phyloP scores from a whole-genome alignment of 2,329 filamentous ascomycete species.

The Hypocreales sp. region DNA sequence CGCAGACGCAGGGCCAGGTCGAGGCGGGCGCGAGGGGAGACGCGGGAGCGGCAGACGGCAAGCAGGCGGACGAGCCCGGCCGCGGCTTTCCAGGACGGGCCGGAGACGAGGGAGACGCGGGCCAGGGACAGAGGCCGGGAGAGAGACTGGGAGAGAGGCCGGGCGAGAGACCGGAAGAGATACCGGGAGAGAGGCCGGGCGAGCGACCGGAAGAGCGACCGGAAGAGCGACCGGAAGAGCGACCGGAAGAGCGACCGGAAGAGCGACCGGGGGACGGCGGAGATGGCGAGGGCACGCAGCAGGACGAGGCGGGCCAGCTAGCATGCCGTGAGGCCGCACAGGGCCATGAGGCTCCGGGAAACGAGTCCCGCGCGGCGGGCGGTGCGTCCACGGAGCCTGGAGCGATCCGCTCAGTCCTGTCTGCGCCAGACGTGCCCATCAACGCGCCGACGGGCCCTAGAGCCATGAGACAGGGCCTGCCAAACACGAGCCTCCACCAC shows the following conservation, averaged over 20 bases:
- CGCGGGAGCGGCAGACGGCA: constrained; percentile 13
- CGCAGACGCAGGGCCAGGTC: constrained; percentile 8
- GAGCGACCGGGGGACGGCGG: no score
- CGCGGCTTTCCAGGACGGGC: constrained; percentile 13
- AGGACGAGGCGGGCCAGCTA: constrained; percentile 6
- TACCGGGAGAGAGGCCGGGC: background rate
- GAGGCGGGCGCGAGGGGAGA: constrained; percentile 5
- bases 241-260: no score
- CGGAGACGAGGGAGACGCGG: constrained; percentile 4
- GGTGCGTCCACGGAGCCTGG: no score
- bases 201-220: background rate
- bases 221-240: no score
- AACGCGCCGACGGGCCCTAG: constrained; percentile 85
- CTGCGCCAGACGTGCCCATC: constrained; percentile 31
- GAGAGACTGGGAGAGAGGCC: background rate
- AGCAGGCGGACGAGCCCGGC: constrained; percentile 23
- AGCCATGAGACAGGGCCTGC: constrained; percentile 80
- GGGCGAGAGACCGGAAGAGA: background rate
- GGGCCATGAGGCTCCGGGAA: constrained; percentile 12
- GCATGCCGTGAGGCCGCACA: constrained; percentile 15
- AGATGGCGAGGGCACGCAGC: no score
- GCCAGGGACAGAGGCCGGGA: no score
- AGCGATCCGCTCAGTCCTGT: constrained; percentile 15
- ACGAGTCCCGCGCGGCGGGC: constrained; percentile 6
- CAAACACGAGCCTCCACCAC: constrained; percentile 64